Evolutionary conservation across 2,329 filamentous ascomycete species (phyloP), one percentile per base, ranked within the genome.

Genomic region (Ophiostoma angusticollis): DNA sequence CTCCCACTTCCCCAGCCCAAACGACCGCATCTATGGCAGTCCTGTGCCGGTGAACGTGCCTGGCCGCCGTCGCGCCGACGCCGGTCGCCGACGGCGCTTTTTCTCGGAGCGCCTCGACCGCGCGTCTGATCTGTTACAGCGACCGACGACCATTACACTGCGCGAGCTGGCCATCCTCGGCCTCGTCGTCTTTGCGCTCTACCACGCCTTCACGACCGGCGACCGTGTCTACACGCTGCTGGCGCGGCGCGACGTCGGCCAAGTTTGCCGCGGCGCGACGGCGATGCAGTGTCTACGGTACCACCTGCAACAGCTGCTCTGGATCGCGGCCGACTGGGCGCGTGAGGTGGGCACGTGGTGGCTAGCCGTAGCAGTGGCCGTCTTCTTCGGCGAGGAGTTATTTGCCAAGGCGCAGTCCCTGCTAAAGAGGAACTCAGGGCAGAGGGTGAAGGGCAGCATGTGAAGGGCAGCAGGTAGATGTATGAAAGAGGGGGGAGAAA

Each of bases 371-470:
- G 40, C 25, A 1, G 39, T 41, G 6, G 35, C 14, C 4, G 38
- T 45, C 5, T 45, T 50, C 30, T 13, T 44, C n/a, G 46, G 23
- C 3, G 47, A 50, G 39, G 42, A 43, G 39, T 7, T 41, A 5
- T 21, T n/a, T n/a, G n/a, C n/a, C n/a, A n/a, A n/a, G n/a, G n/a
- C n/a, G n/a, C n/a, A n/a, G n/a, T n/a, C n/a, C n/a, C n/a, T n/a
- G n/a, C n/a, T n/a, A n/a, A n/a, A n/a, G n/a, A n/a, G n/a, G n/a
- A n/a, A n/a, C n/a, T n/a, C n/a, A n/a, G n/a, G n/a, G n/a, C n/a
- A n/a, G n/a, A n/a, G n/a, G n/a, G n/a, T n/a, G n/a, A n/a, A n/a
- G n/a, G n/a, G n/a, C n/a, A n/a, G n/a, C n/a, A n/a, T n/a, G n/a
- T n/a, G n/a, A n/a, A n/a, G n/a, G n/a, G n/a, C n/a, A n/a, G n/a